A percentile compares a stretch with the other conserved stretches of the same genome.
These are phyloP conservation scores for Lasiodiplodia theobromae DNA, from an alignment of 2,329 filamentous ascomycete species.

Conservation along the genomic window DNA sequence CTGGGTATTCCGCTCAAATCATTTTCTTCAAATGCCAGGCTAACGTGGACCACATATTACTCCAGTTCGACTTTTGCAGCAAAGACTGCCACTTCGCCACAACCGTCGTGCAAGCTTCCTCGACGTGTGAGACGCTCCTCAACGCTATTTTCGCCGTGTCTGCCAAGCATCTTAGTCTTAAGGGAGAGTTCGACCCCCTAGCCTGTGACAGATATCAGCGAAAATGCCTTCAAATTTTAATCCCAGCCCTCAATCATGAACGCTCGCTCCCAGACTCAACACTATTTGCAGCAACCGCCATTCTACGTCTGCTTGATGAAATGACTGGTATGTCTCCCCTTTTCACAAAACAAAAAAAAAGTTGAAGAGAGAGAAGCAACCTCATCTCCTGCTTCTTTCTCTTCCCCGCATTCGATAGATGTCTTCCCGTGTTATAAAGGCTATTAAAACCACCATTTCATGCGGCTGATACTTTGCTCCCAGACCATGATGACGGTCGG, in stretches of 20 bases:
- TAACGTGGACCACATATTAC: slow-evolving; percentile 10
- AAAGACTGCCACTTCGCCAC: slow-evolving; percentile 43
- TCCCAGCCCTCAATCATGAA: slow-evolving; percentile 49
- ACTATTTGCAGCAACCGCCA: slow-evolving; percentile 50
- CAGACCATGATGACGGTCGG: slow-evolving; percentile 41
- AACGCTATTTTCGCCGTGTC: slow-evolving; percentile 54
- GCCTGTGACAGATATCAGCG: slow-evolving; percentile 52
- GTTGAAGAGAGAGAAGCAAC: no score
- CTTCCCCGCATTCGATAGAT: no score
- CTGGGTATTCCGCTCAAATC: not conserved
- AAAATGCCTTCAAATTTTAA: slow-evolving; percentile 50
- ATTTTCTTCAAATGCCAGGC: not conserved
- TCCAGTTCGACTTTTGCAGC: slow-evolving; percentile 47
- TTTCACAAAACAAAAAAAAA: no score
- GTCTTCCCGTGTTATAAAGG: no score
- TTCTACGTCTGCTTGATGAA: slow-evolving; percentile 50
- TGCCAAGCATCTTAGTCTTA: slow-evolving; percentile 52
- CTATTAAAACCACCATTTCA: no score
- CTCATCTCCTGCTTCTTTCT: not conserved
- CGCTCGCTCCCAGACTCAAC: slow-evolving; percentile 49
- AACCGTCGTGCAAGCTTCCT: slow-evolving; percentile 45
- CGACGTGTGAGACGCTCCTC: slow-evolving; percentile 49
- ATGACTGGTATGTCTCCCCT: slow-evolving; percentile 44
- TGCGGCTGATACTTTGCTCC: no score
- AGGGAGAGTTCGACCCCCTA: slow-evolving; percentile 42